phyloP scores from a whole-genome alignment of 2,329 filamentous ascomycete genomes.

The Penicillium sp. region DNA sequence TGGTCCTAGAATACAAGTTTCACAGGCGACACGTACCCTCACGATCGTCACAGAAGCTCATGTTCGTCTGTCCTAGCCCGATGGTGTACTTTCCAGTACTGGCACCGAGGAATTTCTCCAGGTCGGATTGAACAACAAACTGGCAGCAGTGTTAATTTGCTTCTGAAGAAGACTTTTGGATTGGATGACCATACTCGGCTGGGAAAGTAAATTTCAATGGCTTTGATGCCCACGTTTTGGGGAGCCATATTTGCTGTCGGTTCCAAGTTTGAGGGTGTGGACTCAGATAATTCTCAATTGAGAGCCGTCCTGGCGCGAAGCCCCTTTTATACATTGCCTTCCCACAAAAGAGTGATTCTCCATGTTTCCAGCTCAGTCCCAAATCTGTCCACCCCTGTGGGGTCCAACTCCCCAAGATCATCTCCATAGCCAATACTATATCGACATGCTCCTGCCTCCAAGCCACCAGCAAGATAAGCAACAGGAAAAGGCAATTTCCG shows the following conservation, averaged over 20 bases:
- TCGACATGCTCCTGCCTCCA: neutral
- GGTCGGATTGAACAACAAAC: conserved; percentile 80
- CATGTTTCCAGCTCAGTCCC: neutral
- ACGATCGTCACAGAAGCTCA: conserved; percentile 87
- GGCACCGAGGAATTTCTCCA: conserved; percentile 84
- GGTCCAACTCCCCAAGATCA: neutral
- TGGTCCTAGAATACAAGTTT: neutral
- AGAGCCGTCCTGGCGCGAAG: neutral
- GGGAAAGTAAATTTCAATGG: conserved; percentile 86
- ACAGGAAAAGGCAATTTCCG: neutral
- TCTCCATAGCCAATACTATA: neutral
- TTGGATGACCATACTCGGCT: conserved; percentile 58
- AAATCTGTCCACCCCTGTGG: neutral
- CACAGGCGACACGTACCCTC: conserved; percentile 60
- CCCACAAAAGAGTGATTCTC: neutral
- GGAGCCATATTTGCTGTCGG: conserved; percentile 43
- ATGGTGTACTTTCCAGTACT: conserved; percentile 84
- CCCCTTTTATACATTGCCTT: neutral
- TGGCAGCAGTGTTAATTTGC: conserved; percentile 36
- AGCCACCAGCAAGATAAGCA: neutral
- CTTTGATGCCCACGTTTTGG: conserved; percentile 88
- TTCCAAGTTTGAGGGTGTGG: neutral
- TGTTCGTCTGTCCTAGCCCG: conserved; percentile 85
- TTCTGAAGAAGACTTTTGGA: neutral
- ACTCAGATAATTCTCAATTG: neutral